Evolutionary conservation across 768 basidiomycete genomes (phyloP).

Genomic region (Leucogyrophana mollusca): DNA sequence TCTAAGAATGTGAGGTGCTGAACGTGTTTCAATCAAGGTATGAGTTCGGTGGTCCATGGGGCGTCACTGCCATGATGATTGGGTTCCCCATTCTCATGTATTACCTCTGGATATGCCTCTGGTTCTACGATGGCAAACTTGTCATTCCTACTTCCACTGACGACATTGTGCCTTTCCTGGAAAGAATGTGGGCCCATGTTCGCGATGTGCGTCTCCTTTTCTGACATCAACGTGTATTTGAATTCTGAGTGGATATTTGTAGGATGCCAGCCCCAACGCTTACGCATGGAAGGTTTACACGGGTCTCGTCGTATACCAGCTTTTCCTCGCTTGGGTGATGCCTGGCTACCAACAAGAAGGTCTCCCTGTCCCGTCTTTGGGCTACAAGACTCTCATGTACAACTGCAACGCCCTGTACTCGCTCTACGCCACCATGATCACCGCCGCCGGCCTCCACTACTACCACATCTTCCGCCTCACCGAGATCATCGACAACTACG

Average conservation of each 20-base stretch:
- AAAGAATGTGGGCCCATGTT: slow-evolving; percentile 83
- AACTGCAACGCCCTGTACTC: slow-evolving; percentile 93
- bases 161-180: slow-evolving; percentile 76
- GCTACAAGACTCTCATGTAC: slow-evolving; percentile 91
- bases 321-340: slow-evolving; percentile 85
- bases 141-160: slow-evolving; percentile 65
- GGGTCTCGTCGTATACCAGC: slow-evolving; percentile 84
- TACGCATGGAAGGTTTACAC: slow-evolving; percentile 92
- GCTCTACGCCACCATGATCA: slow-evolving; percentile 79
- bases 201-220: slow-evolving; percentile 52
- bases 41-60: slow-evolving; percentile 95
- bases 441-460: slow-evolving; percentile 74
- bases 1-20: not conserved
- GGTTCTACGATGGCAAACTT: slow-evolving; percentile 90
- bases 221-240: not conserved
- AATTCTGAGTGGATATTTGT: not conserved
- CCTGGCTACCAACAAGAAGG: slow-evolving; percentile 94
- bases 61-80: slow-evolving; percentile 90
- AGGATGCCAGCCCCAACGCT: slow-evolving; percentile 90
- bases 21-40: slow-evolving; percentile 49
- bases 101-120: slow-evolving; percentile 96
- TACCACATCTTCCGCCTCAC: slow-evolving; percentile 85
- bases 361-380: slow-evolving; percentile 91
- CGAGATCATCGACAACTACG: slow-evolving; percentile 95
- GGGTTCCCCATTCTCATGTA: slow-evolving; percentile 97